Evolutionary conservation across 2,329 filamentous ascomycete genomes (phyloP).

Genomic region (Arthrinium phaeospermum): DNA sequence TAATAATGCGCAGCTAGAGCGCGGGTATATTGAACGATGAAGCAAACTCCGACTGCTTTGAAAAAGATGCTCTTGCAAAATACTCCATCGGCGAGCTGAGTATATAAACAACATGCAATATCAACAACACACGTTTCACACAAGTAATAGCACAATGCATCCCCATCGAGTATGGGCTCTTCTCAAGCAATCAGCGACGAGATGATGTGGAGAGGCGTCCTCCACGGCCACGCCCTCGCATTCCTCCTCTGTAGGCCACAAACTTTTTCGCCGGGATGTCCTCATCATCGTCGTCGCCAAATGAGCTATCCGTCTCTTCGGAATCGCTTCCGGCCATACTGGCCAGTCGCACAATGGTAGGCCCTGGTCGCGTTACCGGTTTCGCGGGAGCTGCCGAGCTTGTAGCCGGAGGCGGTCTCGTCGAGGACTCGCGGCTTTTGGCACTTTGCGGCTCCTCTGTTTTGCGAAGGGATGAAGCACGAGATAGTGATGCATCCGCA

Average conservation of each 20-base stretch:
- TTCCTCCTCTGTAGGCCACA: conserved; percentile 27
- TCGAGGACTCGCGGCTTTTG: conserved; percentile 13
- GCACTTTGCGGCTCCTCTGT: neutral
- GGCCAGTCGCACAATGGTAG: conserved; percentile 42
- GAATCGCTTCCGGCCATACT: conserved; percentile 26
- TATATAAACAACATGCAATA: neutral
- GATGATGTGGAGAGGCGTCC: neutral
- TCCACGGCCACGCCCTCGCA: conserved; percentile 31
- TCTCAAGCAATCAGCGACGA: neutral
- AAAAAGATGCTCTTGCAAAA: neutral
- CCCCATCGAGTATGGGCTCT: neutral
- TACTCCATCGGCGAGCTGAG: neutral
- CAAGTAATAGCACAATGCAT: neutral
- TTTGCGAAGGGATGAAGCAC: neutral
- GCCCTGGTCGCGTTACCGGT: conserved; percentile 29
- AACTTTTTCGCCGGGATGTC: conserved; percentile 21
- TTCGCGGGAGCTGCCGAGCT: neutral
- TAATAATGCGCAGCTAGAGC: neutral
- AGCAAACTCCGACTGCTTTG: neutral
- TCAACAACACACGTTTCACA: neutral
- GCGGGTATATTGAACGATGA: neutral
- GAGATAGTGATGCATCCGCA: neutral
- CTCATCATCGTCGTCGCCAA: conserved; percentile 28
- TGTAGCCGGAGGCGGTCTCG: conserved; percentile 24
- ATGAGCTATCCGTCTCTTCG: conserved; percentile 24